These are phyloP conservation scores for Niveomyces coronatus DNA, from an alignment of 2,329 filamentous ascomycete genomes.

Conservation along the genomic window DNA sequence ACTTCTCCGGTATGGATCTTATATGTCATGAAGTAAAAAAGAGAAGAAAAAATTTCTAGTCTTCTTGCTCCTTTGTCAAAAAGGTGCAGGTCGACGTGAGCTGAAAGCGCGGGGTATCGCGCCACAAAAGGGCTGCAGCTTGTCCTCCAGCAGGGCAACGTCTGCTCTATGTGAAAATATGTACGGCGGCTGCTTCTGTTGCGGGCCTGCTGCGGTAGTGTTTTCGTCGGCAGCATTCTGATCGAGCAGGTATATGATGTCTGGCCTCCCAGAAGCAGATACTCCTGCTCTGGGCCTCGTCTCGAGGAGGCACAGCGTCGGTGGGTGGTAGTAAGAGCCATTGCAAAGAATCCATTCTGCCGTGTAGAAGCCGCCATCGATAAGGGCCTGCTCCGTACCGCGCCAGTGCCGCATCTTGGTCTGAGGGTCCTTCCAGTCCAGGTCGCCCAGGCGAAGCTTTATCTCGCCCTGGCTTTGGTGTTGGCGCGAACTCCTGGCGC, in stretches of 20 bases:
- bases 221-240: background rate
- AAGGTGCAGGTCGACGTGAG: constrained; percentile 1
- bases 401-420: constrained; percentile 63
- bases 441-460: constrained; percentile 57
- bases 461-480: too few species aligned
- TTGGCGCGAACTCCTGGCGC: too few species aligned
- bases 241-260: constrained; percentile 15
- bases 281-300: constrained; percentile 13
- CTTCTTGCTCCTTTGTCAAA: too few species aligned
- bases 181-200: background rate
- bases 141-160: background rate
- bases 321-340: constrained; percentile 23
- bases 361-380: constrained; percentile 61
- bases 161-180: constrained; percentile 1
- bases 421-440: constrained; percentile 63
- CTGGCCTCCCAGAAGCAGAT: constrained; percentile 9
- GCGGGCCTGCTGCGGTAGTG: background rate
- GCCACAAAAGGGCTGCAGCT: background rate
- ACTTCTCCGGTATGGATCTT: too few species aligned
- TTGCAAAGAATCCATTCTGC: constrained; percentile 27
- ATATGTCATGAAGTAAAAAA: background rate
- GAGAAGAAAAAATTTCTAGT: background rate
- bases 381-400: constrained; percentile 49
- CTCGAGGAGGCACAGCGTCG: constrained; percentile 26
- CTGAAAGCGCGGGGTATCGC: background rate